A percentile compares a stretch with the other conserved stretches of the same genome.
Evolutionary conservation across 2,329 filamentous ascomycete species (phyloP).

Genomic region (Exophiala spinifera): DNA sequence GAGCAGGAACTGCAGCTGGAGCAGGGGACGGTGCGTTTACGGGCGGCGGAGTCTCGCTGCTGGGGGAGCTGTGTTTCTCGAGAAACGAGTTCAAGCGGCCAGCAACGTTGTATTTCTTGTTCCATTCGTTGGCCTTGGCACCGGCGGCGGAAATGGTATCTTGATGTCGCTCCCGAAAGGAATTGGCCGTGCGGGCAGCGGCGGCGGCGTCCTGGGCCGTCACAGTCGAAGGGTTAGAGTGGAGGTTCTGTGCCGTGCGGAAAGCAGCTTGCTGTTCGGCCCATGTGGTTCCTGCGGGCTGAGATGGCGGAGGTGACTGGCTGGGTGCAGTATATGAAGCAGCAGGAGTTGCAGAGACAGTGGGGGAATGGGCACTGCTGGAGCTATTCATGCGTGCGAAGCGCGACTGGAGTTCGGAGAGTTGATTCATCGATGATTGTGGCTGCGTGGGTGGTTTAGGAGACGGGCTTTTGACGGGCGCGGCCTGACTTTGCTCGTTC

Average conservation of each 20-base stretch:
- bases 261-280: slow-evolving; percentile 62
- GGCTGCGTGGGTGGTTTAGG: slow-evolving; percentile 20
- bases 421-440: slow-evolving; percentile 38
- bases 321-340: slow-evolving; percentile 12
- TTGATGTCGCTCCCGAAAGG: slow-evolving; percentile 66
- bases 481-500: slow-evolving; percentile 34
- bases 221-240: slow-evolving; percentile 60
- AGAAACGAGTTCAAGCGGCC: slow-evolving; percentile 49
- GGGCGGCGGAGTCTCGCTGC: slow-evolving; percentile 30
- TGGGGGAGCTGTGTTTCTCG: slow-evolving; percentile 39
- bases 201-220: slow-evolving; percentile 57
- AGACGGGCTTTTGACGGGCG: slow-evolving; percentile 32
- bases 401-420: slow-evolving; percentile 66
- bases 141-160: slow-evolving; percentile 63
- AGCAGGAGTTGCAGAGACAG: slow-evolving; percentile 20
- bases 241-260: slow-evolving; percentile 58
- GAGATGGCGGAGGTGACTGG: slow-evolving; percentile 9
- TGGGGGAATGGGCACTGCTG: slow-evolving; percentile 32
- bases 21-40: slow-evolving; percentile 14
- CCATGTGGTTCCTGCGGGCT: slow-evolving; percentile 44
- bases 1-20: slow-evolving; percentile 27
- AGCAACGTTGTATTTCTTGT: slow-evolving; percentile 60
- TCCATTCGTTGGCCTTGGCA: slow-evolving; percentile 55
- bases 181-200: slow-evolving; percentile 59
- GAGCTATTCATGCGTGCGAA: slow-evolving; percentile 54